phyloP scores from a whole-genome alignment of 331 rosid genomes.

The Stylosanthes scabra region DNA sequence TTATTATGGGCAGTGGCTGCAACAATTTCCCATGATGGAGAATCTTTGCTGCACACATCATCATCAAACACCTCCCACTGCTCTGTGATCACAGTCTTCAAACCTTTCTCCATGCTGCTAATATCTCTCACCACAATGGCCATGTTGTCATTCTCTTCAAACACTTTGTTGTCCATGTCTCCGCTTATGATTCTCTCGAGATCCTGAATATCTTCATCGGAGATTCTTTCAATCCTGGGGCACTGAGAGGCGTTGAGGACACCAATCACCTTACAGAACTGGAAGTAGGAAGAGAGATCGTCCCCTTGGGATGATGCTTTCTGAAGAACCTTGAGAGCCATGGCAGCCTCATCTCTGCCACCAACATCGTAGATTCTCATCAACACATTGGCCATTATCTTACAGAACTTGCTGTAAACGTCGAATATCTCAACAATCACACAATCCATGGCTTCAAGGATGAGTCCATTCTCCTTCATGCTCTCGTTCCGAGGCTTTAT shows the following conservation, averaged over 20 bases:
- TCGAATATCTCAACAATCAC: constrained; percentile 68
- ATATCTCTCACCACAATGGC: constrained; percentile 33
- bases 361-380: constrained; percentile 55
- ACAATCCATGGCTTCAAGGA: constrained; percentile 89
- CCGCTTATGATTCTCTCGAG: constrained; percentile 54
- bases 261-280: constrained; percentile 65
- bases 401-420: constrained; percentile 62
- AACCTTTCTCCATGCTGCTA: constrained; percentile 19
- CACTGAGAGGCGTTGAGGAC: constrained; percentile 61
- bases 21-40: background rate
- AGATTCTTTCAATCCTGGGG: constrained; percentile 61
- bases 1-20: constrained; percentile 5
- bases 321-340: constrained; percentile 57
- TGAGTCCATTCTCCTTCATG: constrained; percentile 33
- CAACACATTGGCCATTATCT: constrained; percentile 54
- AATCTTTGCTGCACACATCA: constrained; percentile 38
- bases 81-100: constrained; percentile 73
- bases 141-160: constrained; percentile 24
- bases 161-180: background rate
- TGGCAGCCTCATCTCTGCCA: constrained; percentile 54
- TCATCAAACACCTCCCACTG: constrained; percentile 86
- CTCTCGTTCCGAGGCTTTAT: constrained; percentile 47
- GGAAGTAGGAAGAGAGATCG: constrained; percentile 53
- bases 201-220: constrained; percentile 61
- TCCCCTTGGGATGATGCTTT: constrained; percentile 60